Base-by-base conservation (phyloP, 768 basidiomycete genomes). In the Coprinopsis sp. region DNA sequence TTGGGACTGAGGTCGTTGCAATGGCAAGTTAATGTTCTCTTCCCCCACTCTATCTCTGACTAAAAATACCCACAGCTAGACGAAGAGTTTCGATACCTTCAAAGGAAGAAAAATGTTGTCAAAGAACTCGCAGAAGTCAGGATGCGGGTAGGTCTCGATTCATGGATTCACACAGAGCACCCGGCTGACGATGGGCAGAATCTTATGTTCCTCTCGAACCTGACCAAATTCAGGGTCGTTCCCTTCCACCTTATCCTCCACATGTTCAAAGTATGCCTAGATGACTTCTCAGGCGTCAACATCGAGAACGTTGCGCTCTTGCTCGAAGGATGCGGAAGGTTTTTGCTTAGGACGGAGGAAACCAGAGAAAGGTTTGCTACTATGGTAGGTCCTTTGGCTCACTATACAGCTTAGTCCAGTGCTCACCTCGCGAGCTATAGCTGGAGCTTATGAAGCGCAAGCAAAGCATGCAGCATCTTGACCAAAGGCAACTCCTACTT, bases 161-260 rank as follows among this genome's bases (percentile, higher is more conserved):
- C 18, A 8, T 10, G 22, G 14, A 24, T 8, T 8, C 30, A 12
- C n/a, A 13, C 3, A 5, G 14, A 24, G 12, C 18, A 33, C 28
- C 1, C 36, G 43, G 31, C 28, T 34, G 3, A 36, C n/a, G 21
- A 37, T 18, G 38, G n/a, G 12, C 51, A 97, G 92, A 99, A 98
- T 59, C 78, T 90, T 19, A 76, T 80, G 11, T 99, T 87, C 67
- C 65, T 93, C 47, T 87, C 90, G 4, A 95, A 87, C 64, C 68
- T 99, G 56, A 94, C 94, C n/a, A 99, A 99, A 66, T 98, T 98
- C 64, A 73, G 78, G 30, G 82, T 98, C 18, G 89, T 97, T 6
- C 93, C 91, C 23, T 69, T 84, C 3, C 93, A 98, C 62, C 73
- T 95, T 46, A 91, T 98, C 57, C 69, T 99, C 37, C 94, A 98